A percentile compares a stretch with the other conserved stretches of the same genome.
Conservation (phyloP, 208 protist genomes). For the Leishmania aethiopica region DNA sequence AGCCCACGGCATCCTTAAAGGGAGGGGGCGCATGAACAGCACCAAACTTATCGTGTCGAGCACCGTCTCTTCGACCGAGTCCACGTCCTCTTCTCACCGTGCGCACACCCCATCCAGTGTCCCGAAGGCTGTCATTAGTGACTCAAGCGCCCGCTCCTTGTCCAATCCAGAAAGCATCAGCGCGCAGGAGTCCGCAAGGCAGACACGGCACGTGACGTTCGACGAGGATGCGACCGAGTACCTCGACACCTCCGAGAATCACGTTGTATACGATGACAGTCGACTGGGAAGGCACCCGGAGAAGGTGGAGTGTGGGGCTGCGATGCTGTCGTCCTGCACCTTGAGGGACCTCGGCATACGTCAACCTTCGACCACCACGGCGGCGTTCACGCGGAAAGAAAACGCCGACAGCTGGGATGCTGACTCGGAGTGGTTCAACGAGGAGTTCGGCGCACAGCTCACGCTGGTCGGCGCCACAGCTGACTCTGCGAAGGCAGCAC, state of each 20-base stretch:
- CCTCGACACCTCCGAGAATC: conserved; percentile 7
- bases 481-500: neutral
- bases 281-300: neutral
- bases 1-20: conserved; percentile 12
- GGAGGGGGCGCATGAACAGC: neutral
- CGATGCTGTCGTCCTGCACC: conserved; percentile 12
- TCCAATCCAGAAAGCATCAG: neutral
- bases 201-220: conserved; percentile 24
- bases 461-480: conserved; percentile 4
- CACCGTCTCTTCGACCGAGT: neutral
- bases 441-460: conserved; percentile 43
- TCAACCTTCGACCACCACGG: neutral
- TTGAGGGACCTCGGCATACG: neutral
- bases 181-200: neutral
- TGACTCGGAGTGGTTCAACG: conserved; percentile 75
- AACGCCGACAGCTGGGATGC: conserved; percentile 39
- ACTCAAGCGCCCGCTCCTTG: neutral
- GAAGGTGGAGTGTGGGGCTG: conserved; percentile 4
- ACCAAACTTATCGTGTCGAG: neutral
- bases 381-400: conserved; percentile 8
- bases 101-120: neutral
- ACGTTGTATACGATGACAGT: conserved; percentile 8
- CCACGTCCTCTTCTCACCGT: neutral
- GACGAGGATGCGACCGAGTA: conserved; percentile 20
- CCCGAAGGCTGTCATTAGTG: neutral